Base-by-base conservation (phyloP, 345 rosid genomes). In the Adansonia digitata region DNA sequence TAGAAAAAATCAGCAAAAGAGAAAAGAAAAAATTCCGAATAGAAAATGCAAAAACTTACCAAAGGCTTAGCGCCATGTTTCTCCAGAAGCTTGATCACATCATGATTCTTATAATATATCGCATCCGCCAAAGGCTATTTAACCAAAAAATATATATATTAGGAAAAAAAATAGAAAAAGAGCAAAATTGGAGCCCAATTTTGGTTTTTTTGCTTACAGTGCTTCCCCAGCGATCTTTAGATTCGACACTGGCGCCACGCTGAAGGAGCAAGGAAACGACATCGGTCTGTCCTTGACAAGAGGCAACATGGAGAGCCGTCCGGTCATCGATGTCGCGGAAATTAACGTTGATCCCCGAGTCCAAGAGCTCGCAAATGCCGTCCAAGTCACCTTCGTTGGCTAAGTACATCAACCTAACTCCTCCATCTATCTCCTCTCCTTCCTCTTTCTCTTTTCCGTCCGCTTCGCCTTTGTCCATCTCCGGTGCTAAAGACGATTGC, bases 61-160 rank as follows among this genome's bases (percentile, higher is more conserved):
- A 82, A 82, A 79, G 84, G 94, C 75, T 87, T 90, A 53, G 98
- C 97, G 18, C 98, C 98, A 74, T 79, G 92, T 45, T 78, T 77
- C 84, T 94, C 98, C 76, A 94, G 57, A 75, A 92, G 83, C 77
- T 90, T 88, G 69, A 94, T 91, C 71, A 90, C 92, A 53, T 91
- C 91, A 65, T 91, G 81, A 63, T 94, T 87, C 76, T 91, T 91
- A 77, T 92, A 94, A 72, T 86, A 77, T 76, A 94, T 88, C 56
- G 99, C 99, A 84, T 95, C 99, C 73, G 96, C 92, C 82, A 91
- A 84, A 60, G 98, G 98, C 99, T 95, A 91, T 77, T 75, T 3
- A 77, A 78, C 73, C 78, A 56, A 69, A 81, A 26, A 11, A 7
- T 2, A 17, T 2, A 73, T 39, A 52, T 31, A 18, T 24, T 46